Percentiles rank a stretch among this genome's conserved stretches.
These are phyloP conservation scores for Vitis hybrid DNA, from an alignment of 177 flowering plant species.

Conservation along the genomic window DNA sequence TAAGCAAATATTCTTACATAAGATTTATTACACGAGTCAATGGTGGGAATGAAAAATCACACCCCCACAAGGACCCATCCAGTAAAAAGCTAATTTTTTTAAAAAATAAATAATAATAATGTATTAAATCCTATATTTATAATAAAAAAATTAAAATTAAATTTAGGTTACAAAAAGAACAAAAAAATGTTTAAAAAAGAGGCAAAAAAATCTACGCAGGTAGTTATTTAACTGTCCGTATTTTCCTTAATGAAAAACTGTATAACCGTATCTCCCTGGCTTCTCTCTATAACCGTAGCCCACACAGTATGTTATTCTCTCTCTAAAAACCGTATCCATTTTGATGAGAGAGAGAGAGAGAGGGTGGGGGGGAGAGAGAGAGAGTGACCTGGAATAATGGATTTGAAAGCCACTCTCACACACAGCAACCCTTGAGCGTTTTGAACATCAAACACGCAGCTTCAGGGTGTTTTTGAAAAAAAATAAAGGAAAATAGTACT, in stretches of 20 bases:
- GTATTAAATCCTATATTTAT: too few relatives aligned
- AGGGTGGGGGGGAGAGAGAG: neutral
- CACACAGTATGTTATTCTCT: neutral
- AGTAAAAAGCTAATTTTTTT: too few relatives aligned
- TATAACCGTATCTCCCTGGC: slow-evolving; percentile 9
- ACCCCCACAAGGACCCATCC: too few relatives aligned
- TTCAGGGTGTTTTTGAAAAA: neutral
- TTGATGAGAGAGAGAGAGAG: neutral
- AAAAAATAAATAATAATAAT: too few relatives aligned
- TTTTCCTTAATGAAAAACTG: neutral
- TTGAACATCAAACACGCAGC: neutral
- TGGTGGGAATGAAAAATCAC: too few relatives aligned
- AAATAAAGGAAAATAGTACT: slow-evolving; percentile 1
- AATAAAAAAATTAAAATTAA: too few relatives aligned
- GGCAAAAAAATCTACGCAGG: neutral
- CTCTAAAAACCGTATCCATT: neutral
- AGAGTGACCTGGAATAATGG: slow-evolving; percentile 16
- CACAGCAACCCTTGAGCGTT: slow-evolving; percentile 6
- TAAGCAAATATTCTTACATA: too few relatives aligned
- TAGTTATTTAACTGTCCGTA: slow-evolving; percentile 16
- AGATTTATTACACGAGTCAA: too few relatives aligned
- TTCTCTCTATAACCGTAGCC: neutral
- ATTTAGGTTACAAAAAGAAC: too few relatives aligned
- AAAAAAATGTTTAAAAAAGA: too few relatives aligned
- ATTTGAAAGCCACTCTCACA: slow-evolving; percentile 15